Evolutionary conservation across 2,329 filamentous ascomycete genomes (phyloP).

Genomic region (Diatrype stigma): DNA sequence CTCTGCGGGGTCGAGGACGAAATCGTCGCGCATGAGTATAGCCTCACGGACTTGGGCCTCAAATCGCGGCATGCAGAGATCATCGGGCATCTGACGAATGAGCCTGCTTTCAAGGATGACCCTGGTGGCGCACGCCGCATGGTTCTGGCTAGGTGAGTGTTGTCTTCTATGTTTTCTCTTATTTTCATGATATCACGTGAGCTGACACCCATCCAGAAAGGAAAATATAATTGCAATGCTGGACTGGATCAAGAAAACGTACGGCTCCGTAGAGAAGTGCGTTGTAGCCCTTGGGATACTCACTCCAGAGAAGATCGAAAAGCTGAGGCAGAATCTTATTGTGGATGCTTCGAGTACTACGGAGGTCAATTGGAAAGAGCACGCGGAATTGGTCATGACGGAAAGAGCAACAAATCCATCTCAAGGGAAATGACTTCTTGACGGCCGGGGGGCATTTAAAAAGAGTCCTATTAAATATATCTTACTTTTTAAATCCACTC

Average conservation of each 20-base stretch:
- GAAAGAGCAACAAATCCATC: too few relatives aligned
- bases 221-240: constrained; percentile 47
- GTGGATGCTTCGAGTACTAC: constrained; percentile 12
- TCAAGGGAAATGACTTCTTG: too few relatives aligned
- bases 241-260: constrained; percentile 52
- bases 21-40: constrained; percentile 56
- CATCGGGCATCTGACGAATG: constrained; percentile 42
- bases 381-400: not conserved
- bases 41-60: constrained; percentile 56
- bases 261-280: constrained; percentile 62
- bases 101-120: constrained; percentile 46
- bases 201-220: constrained; percentile 28
- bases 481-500: too few relatives aligned
- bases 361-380: not conserved
- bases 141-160: constrained; percentile 39
- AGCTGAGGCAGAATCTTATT: constrained; percentile 25
- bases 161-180: too few relatives aligned
- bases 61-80: constrained; percentile 23
- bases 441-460: too few relatives aligned
- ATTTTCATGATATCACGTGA: constrained; percentile 1
- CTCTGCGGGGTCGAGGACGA: constrained; percentile 53
- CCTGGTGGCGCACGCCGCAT: constrained; percentile 39
- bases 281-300: constrained; percentile 56
- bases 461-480: too few relatives aligned
- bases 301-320: constrained; percentile 47